Base-by-base conservation (phyloP, 352 stramenopile genomes). In the Phytophthora sp. region DNA sequence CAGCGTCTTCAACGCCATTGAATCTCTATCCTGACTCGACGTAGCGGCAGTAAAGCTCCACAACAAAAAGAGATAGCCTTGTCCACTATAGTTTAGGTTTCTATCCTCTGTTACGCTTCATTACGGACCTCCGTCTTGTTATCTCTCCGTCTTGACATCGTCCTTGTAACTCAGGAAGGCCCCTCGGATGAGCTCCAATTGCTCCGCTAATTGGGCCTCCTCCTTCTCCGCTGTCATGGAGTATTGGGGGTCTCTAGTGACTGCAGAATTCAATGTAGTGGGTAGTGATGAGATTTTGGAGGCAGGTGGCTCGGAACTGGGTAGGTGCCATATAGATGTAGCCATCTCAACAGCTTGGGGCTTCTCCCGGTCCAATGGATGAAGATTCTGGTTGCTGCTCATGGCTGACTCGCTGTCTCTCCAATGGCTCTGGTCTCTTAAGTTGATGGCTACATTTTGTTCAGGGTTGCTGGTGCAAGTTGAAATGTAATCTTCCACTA, bases 401-500 rank as follows among this genome's bases (percentile, higher is more conserved):
- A 0, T 38, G 4, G 9, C 39, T 50, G 63, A 24, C 20, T 49
- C 33, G 26, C 29, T 33, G 15, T 13, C 18, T 45, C 30, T 63
- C 38, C 9, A 23, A n/a, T 18, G 21, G 36, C n/a, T n/a, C n/a
- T n/a, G 42, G 16, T 39, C 31, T 49, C n/a, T 29, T 1, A 38
- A 42, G 35, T 36, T n/a, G 27, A 12, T 54, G 16, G 29, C n/a
- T 30, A 27, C 1, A 21, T 21, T 13, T 21, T 39, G 31, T 1
- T 53, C 4, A 7, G 23, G 11, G 12, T 41, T 23, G 1, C 24
- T 24, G 5, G n/a, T 59, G 15, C 47, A 69, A 2, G 15, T 53
- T 1, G 51, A 39, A 15, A 80, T 53, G 27, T 81, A 84, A 21
- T 82, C 65, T 56, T 90, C 77, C 47, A 91, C 41, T 20, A 89